These are phyloP conservation scores for Xylogone sp. DNA, from an alignment of 2,329 filamentous ascomycete genomes.

Conservation along the genomic window DNA sequence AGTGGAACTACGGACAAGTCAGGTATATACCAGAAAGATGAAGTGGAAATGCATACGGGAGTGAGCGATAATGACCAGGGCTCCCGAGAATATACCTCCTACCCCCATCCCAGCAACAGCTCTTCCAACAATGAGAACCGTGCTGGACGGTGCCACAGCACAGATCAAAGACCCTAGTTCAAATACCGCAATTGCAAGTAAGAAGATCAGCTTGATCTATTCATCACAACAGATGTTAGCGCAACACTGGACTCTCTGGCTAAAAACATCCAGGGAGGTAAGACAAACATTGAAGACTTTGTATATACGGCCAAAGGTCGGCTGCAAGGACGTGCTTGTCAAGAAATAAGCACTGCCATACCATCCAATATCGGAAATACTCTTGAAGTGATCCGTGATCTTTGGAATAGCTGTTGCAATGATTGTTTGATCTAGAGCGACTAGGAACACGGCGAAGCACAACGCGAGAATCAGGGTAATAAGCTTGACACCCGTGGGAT, in stretches of 20 bases:
- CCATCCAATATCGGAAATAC: constrained; percentile 30
- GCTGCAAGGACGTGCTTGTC: constrained; percentile 21
- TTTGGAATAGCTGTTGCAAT: constrained; percentile 35
- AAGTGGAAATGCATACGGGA: not conserved
- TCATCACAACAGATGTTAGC: not conserved
- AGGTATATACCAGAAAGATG: not conserved
- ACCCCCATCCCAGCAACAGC: constrained; percentile 50
- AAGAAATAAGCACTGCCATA: constrained; percentile 29
- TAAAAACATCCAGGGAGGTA: no score
- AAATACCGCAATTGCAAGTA: constrained; percentile 40
- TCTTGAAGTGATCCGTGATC: constrained; percentile 33
- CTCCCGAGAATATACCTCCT: constrained; percentile 47
- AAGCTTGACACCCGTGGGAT: constrained; percentile 19
- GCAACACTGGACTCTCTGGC: no score
- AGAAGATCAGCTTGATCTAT: constrained; percentile 12
- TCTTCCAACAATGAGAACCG: constrained; percentile 51
- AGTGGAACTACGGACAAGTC: constrained; percentile 14
- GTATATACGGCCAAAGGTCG: constrained; percentile 14
- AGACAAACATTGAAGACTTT: constrained; percentile 13
- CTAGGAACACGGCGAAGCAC: constrained; percentile 20
- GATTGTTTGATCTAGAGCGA: constrained; percentile 29
- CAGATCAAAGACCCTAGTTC: constrained; percentile 54
- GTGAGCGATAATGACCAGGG: constrained; percentile 45
- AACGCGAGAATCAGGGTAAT: constrained; percentile 17
- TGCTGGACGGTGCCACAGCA: constrained; percentile 41